phyloP scores from a whole-genome alignment of 192 early-diverging fungal genomes.

The Coemansia sp. region DNA sequence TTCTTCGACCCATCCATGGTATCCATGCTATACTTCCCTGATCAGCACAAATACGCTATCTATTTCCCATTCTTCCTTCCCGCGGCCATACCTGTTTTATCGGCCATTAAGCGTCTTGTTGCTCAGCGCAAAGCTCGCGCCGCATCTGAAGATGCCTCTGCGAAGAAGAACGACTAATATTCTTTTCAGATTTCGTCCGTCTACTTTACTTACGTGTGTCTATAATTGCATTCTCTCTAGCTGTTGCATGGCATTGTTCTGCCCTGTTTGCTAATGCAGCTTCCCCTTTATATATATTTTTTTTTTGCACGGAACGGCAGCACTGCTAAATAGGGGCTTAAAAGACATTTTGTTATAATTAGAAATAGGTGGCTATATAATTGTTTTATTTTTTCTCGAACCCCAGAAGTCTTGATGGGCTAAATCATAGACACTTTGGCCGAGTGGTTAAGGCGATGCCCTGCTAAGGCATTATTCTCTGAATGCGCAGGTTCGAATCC shows the following conservation, averaged over 20 bases:
- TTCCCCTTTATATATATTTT: no score
- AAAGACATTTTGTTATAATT: no score
- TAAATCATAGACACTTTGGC: constrained; percentile 31
- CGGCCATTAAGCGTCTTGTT: constrained; percentile 48
- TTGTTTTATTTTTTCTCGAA: background rate
- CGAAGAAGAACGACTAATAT: background rate
- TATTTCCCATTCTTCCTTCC: constrained; percentile 97
- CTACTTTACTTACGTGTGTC: background rate
- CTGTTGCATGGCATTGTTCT: no score
- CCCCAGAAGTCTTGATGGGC: background rate
- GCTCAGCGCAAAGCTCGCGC: background rate
- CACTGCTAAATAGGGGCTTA: no score
- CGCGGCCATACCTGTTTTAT: constrained; percentile 69
- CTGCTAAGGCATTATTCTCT: constrained; percentile 67
- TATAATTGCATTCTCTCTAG: background rate
- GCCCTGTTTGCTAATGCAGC: no score
- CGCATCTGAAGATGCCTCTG: background rate
- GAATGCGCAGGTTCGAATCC: constrained; percentile 73
- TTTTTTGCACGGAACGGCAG: no score
- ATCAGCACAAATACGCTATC: constrained; percentile 96
- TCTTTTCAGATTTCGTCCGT: background rate
- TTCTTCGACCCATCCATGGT: constrained; percentile 99
- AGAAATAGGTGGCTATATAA: no score
- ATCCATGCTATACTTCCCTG: constrained; percentile 95
- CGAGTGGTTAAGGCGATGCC: constrained; percentile 64